Evolutionary conservation across 768 basidiomycete species (phyloP), one percentile per base, ranked within the genome.

Genomic region (Tylopilus subfusipes): DNA sequence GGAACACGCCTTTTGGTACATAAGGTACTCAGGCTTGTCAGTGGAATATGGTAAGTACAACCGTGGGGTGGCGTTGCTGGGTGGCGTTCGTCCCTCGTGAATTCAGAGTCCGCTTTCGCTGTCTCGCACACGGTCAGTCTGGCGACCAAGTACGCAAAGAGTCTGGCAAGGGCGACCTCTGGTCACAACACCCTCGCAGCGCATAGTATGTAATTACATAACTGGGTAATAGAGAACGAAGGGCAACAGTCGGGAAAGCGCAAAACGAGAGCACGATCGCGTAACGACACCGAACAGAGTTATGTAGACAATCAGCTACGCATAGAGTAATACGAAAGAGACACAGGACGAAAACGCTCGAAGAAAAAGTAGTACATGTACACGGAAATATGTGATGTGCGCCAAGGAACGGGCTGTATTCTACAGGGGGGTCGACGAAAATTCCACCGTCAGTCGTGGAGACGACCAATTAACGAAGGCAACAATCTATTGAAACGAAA

Each of bases 401-500:
- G 52, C 48, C 31, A 21, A 58, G 53, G 38, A 53, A 57, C 53
- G 53, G 42, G 54, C 40, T 50, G 40, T 63, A 68, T 60, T 66
- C 58, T 70, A 68, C 66, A 65, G 10, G 25, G 38, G 10, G 25
- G 38, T 36, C 19, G 48, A 59, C 55, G 47, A 48, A 43, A 54
- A n/a, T n/a, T 55, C 54, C 67, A 55, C 58, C 58, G 43, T 38
- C 42, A 36, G 39, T 6, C 5, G 39, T 12, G 39, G 21, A 22
- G 34, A 29, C 29, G 36, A 54, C 25, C 34, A 51, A 51, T 30
- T 39, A 57, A 56, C 39, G 27, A 61, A 68, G 6, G 49, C 42
- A 56, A 47, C 8, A 30, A 61, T 56, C 67, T 70, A 68, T 66
- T 13, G 59, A 68, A 56, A 70, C 67, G 70, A 52, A 58, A 42